Base-by-base conservation (phyloP, 352 stramenopile genomes). In the Phytopythium kandeliae region DNA sequence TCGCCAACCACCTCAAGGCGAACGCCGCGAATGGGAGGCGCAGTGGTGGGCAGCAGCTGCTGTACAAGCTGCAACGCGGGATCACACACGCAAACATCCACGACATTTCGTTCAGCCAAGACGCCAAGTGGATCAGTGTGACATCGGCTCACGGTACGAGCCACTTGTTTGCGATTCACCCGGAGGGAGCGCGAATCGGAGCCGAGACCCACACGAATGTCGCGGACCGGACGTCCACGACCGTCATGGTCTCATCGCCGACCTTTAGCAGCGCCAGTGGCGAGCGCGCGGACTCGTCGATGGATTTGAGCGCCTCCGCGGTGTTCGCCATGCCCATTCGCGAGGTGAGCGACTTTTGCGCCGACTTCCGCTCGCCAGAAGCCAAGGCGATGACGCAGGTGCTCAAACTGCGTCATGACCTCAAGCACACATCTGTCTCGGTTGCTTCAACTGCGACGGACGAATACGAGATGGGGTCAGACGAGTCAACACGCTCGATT, bases 51-150 rank as follows among this genome's bases (percentile, higher is more conserved):
- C 58, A 80, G 26, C 76, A 86, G 49, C 64, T 96, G 10, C 44
- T 94, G 36, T 96, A 94, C 72, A 91, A 91, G 50, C 67, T 96
- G 26, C 83, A 92, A 51, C 85, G 85, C 34, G 85, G 85, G 26
- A 93, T 94, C 51, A 96, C 85, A 0, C 78, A 89, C 55, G 85
- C 83, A 1, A 89, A 67, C 47, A 94, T 96, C 53, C 78, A 86
- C 24, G 66, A 94, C 40, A 71, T 96, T 31, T 63, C 75, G 6
- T 90, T 94, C 56, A 93, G 81, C 52, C 70, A 86, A 28, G 81
- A 96, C 52, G 63, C 75, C 34, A 92, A 93, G 61, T 96, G 85
- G 85, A 70, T 94, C 49, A 90, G 74, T 54, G 79, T 92, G 38
- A 94, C 85, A 25, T 92, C 85, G 37, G 69, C 78, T 2, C 83